Percentiles rank a stretch among this genome's conserved stretches.
Conservation (phyloP, 2,329 filamentous ascomycete species). For the Ascochyta pisi region DNA sequence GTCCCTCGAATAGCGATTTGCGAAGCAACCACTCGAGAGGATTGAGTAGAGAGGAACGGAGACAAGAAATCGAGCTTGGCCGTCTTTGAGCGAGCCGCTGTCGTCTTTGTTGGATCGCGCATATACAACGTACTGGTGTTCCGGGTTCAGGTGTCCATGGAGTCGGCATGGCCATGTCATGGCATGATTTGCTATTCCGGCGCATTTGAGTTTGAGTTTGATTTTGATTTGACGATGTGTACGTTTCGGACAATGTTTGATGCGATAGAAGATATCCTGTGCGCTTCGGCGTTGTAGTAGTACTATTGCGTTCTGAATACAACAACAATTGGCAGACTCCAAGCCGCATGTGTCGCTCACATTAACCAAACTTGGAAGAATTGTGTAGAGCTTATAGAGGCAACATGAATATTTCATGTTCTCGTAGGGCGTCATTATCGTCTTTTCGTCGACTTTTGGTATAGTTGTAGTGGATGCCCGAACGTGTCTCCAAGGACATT, state of each 20-base stretch:
- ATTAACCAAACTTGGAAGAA: not conserved
- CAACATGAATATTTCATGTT: not conserved
- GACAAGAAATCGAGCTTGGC: slow-evolving; percentile 52
- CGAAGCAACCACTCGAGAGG: slow-evolving; percentile 42
- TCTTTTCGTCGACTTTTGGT: not conserved
- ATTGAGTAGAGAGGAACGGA: slow-evolving; percentile 48
- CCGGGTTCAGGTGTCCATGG: slow-evolving; percentile 15
- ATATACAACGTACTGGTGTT: slow-evolving; percentile 22
- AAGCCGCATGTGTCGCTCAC: not conserved
- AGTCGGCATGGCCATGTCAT: slow-evolving; percentile 7
- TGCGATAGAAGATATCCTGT: slow-evolving; percentile 12
- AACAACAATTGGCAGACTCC: not conserved
- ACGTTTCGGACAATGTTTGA: slow-evolving; percentile 2
- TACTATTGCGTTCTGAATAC: slow-evolving; percentile 8
- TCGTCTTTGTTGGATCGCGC: slow-evolving; percentile 1
- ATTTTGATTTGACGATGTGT: not conserved
- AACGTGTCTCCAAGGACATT: not conserved
- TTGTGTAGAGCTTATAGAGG: not conserved
- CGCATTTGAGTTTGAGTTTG: not conserved
- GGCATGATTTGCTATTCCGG: not conserved
- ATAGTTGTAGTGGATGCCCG: not conserved
- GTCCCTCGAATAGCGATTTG: slow-evolving; percentile 34
- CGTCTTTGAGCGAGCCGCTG: slow-evolving; percentile 8
- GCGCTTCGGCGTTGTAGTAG: slow-evolving; percentile 16
- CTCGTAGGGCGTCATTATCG: not conserved